Conservation (phyloP, 2,329 filamentous ascomycete species). For the Ascocoryne sarcoides region DNA sequence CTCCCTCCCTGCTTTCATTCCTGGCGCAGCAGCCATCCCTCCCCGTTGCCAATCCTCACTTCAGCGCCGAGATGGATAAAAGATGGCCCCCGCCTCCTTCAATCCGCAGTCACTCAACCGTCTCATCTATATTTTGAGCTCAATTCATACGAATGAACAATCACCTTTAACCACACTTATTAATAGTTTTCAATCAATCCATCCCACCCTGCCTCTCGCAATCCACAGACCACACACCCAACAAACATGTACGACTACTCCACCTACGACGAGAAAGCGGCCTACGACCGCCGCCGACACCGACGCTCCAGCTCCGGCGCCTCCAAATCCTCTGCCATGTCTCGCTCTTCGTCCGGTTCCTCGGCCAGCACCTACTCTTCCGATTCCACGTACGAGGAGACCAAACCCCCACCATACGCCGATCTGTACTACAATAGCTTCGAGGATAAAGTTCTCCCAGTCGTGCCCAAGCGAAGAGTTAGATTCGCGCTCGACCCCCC, state of each 20-base stretch:
- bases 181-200: no score
- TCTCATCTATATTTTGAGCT: background rate
- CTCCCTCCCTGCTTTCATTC: background rate
- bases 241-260: background rate
- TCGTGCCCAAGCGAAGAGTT: background rate
- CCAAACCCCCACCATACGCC: background rate
- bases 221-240: no score
- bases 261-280: background rate
- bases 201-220: no score
- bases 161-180: no score
- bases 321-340: background rate
- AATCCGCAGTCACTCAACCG: background rate
- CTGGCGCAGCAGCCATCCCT: background rate
- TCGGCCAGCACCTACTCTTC: background rate
- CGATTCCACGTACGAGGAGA: background rate
- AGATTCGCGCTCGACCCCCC: background rate
- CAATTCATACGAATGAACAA: no score
- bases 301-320: background rate
- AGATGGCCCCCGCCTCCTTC: background rate
- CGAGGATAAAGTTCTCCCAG: background rate
- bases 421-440: background rate
- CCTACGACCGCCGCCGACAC: background rate
- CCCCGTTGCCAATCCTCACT: background rate
- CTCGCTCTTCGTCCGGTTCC: background rate
- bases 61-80: background rate